These are phyloP conservation scores for Obelidium mucronatum DNA, from an alignment of 192 early-diverging fungal genomes.

Conservation along the genomic window DNA sequence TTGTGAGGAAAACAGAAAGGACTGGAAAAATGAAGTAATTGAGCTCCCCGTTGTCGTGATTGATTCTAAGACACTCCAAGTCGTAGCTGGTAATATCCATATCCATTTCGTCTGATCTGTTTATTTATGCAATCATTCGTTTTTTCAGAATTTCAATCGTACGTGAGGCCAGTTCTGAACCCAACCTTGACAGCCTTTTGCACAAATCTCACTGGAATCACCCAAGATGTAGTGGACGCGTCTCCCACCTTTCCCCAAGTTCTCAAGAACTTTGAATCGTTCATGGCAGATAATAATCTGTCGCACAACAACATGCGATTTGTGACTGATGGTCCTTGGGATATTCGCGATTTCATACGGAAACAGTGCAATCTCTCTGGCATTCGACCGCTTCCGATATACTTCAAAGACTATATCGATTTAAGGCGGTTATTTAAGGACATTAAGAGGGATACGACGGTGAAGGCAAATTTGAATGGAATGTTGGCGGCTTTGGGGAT, in stretches of 20 bases:
- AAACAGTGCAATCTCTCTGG: conserved; percentile 71
- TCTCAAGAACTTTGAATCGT: conserved; percentile 40
- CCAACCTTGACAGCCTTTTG: conserved; percentile 79
- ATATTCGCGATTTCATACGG: conserved; percentile 80
- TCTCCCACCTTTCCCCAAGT: conserved; percentile 45
- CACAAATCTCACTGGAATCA: conserved; percentile 79
- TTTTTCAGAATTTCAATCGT: conserved; percentile 74
- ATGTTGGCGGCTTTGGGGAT: conserved; percentile 72
- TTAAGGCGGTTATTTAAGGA: conserved; percentile 61
- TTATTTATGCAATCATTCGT: no score
- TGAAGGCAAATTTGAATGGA: conserved; percentile 56
- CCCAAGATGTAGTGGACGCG: conserved; percentile 59
- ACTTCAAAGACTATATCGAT: conserved; percentile 72
- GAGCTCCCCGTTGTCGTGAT: conserved; percentile 84
- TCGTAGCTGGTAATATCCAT: conserved; percentile 47
- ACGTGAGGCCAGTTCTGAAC: conserved; percentile 70
- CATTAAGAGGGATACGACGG: not conserved
- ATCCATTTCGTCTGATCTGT: no score
- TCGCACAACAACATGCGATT: conserved; percentile 20
- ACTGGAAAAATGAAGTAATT: conserved; percentile 70
- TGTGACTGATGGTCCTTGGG: conserved; percentile 72
- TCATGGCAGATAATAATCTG: conserved; percentile 18
- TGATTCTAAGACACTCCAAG: conserved; percentile 63
- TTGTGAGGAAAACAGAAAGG: conserved; percentile 69
- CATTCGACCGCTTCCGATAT: conserved; percentile 58